Conservation (phyloP, 2,329 filamentous ascomycete species). For the Ophiostoma triangulosporum region DNA sequence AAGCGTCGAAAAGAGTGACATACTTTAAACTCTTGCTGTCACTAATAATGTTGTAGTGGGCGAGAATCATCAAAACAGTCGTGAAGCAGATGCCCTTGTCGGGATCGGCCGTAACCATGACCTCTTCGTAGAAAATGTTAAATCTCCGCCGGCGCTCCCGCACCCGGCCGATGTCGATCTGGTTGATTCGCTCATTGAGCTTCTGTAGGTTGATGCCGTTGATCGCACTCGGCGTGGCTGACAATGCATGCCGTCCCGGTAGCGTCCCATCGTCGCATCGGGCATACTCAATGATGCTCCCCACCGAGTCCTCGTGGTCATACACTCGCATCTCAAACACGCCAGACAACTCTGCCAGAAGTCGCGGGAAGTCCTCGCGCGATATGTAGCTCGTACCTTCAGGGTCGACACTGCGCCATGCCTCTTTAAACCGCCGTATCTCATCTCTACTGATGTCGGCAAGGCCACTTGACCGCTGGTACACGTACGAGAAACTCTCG, state of each 20-base stretch:
- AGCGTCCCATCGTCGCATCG: constrained; percentile 36
- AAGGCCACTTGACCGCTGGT: constrained; percentile 88
- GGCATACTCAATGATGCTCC: constrained; percentile 76
- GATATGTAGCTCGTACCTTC: constrained; percentile 82
- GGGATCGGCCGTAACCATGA: constrained; percentile 82
- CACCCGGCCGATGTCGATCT: constrained; percentile 64
- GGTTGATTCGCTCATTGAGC: constrained; percentile 57
- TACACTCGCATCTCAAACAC: constrained; percentile 98
- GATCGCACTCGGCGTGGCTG: constrained; percentile 36
- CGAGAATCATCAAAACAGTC: constrained; percentile 82
- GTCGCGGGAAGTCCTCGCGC: constrained; percentile 75
- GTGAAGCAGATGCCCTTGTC: constrained; percentile 87
- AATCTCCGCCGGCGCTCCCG: constrained; percentile 63
- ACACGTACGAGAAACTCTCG: constrained; percentile 98
- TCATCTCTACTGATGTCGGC: constrained; percentile 85
- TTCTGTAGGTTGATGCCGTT: constrained; percentile 58
- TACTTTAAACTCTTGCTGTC: constrained; percentile 89
- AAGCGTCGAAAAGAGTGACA: constrained; percentile 14
- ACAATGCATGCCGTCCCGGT: constrained; percentile 35
- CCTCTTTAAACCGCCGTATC: constrained; percentile 92
- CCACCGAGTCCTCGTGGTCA: constrained; percentile 75
- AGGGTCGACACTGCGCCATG: constrained; percentile 92
- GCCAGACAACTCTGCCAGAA: constrained; percentile 84
- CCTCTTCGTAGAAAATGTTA: constrained; percentile 95
- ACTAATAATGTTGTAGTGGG: constrained; percentile 97